Conservation (phyloP, 495 filamentous ascomycete genomes). For the Hypomontagnella submonticulosa region DNA sequence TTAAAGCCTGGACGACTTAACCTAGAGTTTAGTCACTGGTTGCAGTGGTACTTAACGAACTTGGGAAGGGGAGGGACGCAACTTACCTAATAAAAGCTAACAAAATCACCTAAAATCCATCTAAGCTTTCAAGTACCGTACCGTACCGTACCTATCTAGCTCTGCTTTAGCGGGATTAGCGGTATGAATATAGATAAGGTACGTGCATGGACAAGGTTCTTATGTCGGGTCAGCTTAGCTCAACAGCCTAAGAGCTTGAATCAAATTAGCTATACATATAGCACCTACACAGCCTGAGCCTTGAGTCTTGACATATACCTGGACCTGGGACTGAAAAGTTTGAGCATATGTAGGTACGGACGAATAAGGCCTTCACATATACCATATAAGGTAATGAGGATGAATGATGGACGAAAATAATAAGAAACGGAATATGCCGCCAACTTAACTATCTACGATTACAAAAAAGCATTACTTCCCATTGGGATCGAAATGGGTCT, state of each 20-base stretch:
- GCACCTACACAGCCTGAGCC: neutral
- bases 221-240: neutral
- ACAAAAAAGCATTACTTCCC: constrained; percentile 15
- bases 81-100: constrained; percentile 24
- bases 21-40: no score
- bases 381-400: neutral
- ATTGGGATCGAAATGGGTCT: constrained; percentile 17
- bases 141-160: neutral
- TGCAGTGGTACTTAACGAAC: no score
- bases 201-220: neutral
- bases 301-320: no score
- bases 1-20: constrained; percentile 29
- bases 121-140: neutral
- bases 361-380: neutral
- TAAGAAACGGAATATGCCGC: constrained; percentile 20
- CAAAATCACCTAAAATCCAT: neutral
- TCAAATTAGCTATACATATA: neutral
- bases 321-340: no score
- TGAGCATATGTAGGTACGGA: no score
- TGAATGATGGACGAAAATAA: neutral
- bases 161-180: no score
- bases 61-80: neutral
- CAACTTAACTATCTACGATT: constrained; percentile 3
- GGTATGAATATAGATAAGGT: neutral
- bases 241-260: neutral